A percentile compares a stretch with the other conserved stretches of the same genome.
phyloP scores from a whole-genome alignment of 1,284 basidiomycete species.

The Cutaneotrichosporon curvatum region DNA sequence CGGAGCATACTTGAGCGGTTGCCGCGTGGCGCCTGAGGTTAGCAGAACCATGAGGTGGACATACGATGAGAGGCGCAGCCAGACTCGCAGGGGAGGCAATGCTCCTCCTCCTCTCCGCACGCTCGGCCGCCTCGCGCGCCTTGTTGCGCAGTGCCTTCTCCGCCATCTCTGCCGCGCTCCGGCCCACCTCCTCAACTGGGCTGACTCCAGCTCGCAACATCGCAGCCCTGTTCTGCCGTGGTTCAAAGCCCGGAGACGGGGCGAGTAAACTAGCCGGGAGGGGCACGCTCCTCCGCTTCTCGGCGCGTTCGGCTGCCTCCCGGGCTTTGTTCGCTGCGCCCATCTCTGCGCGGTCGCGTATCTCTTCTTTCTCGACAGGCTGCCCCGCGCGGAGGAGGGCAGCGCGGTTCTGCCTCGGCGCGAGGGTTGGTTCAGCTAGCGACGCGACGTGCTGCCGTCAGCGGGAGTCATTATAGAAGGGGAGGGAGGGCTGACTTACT shows the following conservation, averaged over 20 bases:
- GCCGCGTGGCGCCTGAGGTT: constrained; percentile 27
- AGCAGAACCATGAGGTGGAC: neutral
- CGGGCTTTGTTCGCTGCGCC: constrained; percentile 25
- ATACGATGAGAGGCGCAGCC: constrained; percentile 9
- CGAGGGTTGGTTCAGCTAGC: constrained; percentile 24
- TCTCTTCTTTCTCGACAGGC: neutral
- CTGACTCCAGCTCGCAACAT: constrained; percentile 13
- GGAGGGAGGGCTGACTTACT: constrained; percentile 17
- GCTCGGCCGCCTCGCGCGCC: constrained; percentile 23
- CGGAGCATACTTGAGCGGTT: constrained; percentile 37
- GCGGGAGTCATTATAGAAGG: neutral
- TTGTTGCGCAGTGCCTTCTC: constrained; percentile 1
- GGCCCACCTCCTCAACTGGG: constrained; percentile 1
- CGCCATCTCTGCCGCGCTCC: neutral
- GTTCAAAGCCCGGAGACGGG: constrained; percentile 5
- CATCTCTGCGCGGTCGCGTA: constrained; percentile 19
- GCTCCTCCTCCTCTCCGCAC: constrained; percentile 24
- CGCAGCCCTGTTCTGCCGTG: constrained; percentile 16
- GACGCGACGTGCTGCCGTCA: constrained; percentile 25
- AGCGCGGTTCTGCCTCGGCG: constrained; percentile 22
- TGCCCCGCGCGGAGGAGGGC: constrained; percentile 14
- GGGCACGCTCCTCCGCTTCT: constrained; percentile 25
- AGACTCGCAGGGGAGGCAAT: constrained; percentile 28
- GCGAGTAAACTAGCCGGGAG: constrained; percentile 24
- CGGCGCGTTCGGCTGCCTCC: constrained; percentile 24